phyloP scores from a whole-genome alignment of 768 basidiomycete species.

The Asterophora parasitica region DNA sequence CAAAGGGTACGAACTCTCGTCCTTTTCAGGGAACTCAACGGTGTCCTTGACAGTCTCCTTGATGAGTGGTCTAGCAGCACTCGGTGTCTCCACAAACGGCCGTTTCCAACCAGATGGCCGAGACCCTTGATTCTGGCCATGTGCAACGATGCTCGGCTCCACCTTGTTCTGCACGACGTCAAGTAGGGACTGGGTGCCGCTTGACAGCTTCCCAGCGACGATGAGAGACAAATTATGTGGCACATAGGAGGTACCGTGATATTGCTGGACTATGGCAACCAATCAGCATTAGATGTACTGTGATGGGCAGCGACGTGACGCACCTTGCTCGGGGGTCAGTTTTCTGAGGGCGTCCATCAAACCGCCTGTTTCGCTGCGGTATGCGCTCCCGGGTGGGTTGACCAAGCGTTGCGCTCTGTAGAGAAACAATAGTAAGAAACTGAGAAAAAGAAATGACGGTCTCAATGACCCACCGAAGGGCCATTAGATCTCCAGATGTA shows the following conservation, averaged over 20 bases:
- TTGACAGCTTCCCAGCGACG: slow-evolving; percentile 81
- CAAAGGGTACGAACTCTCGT: slow-evolving; percentile 58
- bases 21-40: slow-evolving; percentile 94
- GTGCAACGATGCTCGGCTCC: slow-evolving; percentile 75
- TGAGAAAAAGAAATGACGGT: neutral
- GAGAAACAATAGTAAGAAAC: neutral
- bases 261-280: slow-evolving; percentile 65
- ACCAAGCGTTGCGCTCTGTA: slow-evolving; percentile 55
- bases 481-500: slow-evolving; percentile 87
- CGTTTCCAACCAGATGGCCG: slow-evolving; percentile 84
- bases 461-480: slow-evolving; percentile 54
- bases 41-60: slow-evolving; percentile 48
- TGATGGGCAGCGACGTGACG: slow-evolving; percentile 11
- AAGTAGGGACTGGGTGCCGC: slow-evolving; percentile 70
- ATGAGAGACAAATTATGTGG: slow-evolving; percentile 91
- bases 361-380: slow-evolving; percentile 96
- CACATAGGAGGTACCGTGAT: slow-evolving; percentile 86
- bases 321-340: slow-evolving; percentile 86
- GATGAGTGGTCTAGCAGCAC: slow-evolving; percentile 55
- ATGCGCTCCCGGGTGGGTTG: slow-evolving; percentile 79
- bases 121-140: slow-evolving; percentile 66
- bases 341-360: slow-evolving; percentile 87
- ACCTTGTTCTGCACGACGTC: slow-evolving; percentile 77
- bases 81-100: slow-evolving; percentile 88
- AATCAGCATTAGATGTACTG: slow-evolving; percentile 1